A percentile compares a stretch with the other conserved stretches of the same genome.
Evolutionary conservation across 495 filamentous ascomycete genomes (phyloP).

Genomic region (Daldinia decipiens): DNA sequence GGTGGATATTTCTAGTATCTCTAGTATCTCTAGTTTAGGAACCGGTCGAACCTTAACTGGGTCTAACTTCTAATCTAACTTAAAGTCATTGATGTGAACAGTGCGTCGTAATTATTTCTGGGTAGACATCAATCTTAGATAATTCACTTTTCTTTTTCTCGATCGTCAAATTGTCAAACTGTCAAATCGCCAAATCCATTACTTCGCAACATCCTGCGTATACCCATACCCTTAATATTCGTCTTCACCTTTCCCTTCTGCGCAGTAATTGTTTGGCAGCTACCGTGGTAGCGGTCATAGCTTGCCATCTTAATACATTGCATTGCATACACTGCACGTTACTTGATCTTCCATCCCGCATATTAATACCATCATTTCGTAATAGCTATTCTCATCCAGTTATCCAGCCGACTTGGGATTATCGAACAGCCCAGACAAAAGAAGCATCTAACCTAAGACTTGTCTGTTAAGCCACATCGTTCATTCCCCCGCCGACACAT

Average conservation of each 20-base stretch:
- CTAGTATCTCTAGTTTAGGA: slow-evolving; percentile 15
- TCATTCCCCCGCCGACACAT: slow-evolving; percentile 39
- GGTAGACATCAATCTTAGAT: slow-evolving; percentile 36
- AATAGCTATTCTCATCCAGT: slow-evolving; percentile 24
- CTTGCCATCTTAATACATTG: slow-evolving; percentile 24
- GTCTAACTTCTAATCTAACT: slow-evolving; percentile 1
- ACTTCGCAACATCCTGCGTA: not conserved
- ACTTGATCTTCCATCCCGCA: slow-evolving; percentile 38
- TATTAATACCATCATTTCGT: slow-evolving; percentile 41
- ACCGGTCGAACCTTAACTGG: slow-evolving; percentile 23
- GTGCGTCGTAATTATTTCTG: slow-evolving; percentile 23
- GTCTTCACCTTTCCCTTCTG: slow-evolving; percentile 1
- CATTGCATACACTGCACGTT: slow-evolving; percentile 42
- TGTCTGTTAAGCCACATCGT: slow-evolving; percentile 39
- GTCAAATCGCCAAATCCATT: slow-evolving; percentile 4
- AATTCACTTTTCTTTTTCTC: slow-evolving; percentile 23
- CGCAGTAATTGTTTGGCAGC: slow-evolving; percentile 11
- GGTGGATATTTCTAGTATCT: no score
- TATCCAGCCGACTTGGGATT: slow-evolving; percentile 32
- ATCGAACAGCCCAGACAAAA: slow-evolving; percentile 27
- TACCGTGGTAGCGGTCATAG: slow-evolving; percentile 25
- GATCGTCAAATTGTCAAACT: not conserved
- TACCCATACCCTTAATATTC: not conserved
- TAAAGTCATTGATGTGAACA: slow-evolving; percentile 23
- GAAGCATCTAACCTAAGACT: slow-evolving; percentile 30